phyloP scores from a whole-genome alignment of 2,329 filamentous ascomycete genomes.

The Neopestalotiopsis clavispora region DNA sequence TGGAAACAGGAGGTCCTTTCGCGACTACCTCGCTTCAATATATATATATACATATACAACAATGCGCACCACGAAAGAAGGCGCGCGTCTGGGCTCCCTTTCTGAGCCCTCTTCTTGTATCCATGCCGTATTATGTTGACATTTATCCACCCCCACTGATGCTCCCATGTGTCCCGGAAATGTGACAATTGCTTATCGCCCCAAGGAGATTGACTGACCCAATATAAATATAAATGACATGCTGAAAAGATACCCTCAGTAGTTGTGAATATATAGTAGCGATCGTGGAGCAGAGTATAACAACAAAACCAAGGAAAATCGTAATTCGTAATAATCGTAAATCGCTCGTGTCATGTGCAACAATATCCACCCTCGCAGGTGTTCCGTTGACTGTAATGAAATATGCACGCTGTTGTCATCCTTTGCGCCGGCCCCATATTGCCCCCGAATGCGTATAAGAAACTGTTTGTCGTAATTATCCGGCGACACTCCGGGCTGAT shows the following conservation, averaged over 20 bases:
- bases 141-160: background rate
- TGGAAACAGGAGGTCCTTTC: too few relatives aligned
- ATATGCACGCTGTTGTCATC: background rate
- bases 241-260: background rate
- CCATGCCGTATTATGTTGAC: background rate
- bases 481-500: background rate
- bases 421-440: background rate
- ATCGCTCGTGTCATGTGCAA: background rate
- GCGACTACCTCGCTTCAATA: too few relatives aligned
- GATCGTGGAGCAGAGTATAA: background rate
- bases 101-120: background rate
- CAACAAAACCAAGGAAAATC: background rate
- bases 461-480: background rate
- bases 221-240: background rate
- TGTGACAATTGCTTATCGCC: background rate
- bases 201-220: background rate
- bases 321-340: background rate
- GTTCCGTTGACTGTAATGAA: background rate
- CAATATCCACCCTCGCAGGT: background rate
- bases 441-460: background rate
- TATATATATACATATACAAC: too few relatives aligned
- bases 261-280: background rate
- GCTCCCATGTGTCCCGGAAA: too few relatives aligned
- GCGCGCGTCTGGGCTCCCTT: too few relatives aligned
- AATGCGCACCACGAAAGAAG: too few relatives aligned